Evolutionary conservation across 1,284 basidiomycete species (phyloP).

Genomic region (Ganoderma resinaceum): DNA sequence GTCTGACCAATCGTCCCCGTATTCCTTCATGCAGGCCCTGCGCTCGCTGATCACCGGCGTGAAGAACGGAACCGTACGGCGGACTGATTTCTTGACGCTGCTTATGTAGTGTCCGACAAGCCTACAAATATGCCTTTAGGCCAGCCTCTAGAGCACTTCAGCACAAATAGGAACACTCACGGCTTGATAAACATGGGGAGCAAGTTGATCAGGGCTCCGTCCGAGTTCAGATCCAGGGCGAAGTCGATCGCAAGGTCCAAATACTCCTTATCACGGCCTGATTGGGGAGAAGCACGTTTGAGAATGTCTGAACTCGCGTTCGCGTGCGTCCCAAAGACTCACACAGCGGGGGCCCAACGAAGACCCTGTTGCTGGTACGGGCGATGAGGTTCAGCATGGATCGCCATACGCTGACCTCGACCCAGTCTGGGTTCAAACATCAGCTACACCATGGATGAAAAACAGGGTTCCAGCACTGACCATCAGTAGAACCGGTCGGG

Average conservation of each 20-base stretch:
- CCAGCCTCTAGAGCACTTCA: background rate
- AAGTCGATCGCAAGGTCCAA: constrained; percentile 24
- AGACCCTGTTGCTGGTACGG: constrained; percentile 51
- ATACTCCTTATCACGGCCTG: constrained; percentile 25
- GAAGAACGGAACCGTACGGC: constrained; percentile 15
- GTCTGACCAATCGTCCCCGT: constrained; percentile 16
- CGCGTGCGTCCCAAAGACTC: background rate
- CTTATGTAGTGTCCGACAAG: constrained; percentile 5
- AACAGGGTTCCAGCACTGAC: background rate
- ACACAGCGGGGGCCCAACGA: constrained; percentile 53
- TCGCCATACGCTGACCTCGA: constrained; percentile 5
- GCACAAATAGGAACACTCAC: background rate
- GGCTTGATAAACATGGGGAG: constrained; percentile 17
- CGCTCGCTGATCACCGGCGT: constrained; percentile 33
- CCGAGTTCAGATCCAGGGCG: constrained; percentile 21
- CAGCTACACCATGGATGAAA: background rate
- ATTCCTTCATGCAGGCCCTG: constrained; percentile 13
- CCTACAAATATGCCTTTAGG: background rate
- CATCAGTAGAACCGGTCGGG: constrained; percentile 21
- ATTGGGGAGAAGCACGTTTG: background rate
- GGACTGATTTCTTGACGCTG: constrained; percentile 3
- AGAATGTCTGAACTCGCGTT: background rate
- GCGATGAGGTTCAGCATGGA: constrained; percentile 49
- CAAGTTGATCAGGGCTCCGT: constrained; percentile 10
- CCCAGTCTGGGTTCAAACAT: constrained; percentile 14